Evolutionary conservation across 805 yeast species (phyloP), one percentile per base, ranked within the genome.

Genomic region (Lachancea quebecensis): DNA sequence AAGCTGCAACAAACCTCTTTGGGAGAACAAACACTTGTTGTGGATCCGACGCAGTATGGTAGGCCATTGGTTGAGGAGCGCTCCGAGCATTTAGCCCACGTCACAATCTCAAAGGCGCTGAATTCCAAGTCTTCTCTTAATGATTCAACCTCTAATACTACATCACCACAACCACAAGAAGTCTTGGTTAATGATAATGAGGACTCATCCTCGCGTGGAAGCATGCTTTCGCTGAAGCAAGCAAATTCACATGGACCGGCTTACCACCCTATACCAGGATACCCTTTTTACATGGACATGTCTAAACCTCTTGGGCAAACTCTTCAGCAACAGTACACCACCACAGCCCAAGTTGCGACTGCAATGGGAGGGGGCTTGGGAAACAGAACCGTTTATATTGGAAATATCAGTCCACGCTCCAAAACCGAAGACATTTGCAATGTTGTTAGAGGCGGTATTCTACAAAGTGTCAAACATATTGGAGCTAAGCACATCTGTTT

Each of bases 401-500:
- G 86, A 4, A 81, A 80, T 51, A 67, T 85, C 40, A 82, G 81
- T 49, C 76, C 81, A 8, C 71, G 74, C 41, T 78, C 88, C 1
- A 75, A 80, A 5, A 73, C 77, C 1, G 91, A 83, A 58, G 90
- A 85, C 54, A 74, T 85, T 38, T 85, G 90, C 54, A 85, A 85
- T 57, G 78, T 77, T 38, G 81, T 84, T 27, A 72, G 90, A 54
- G 91, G 91, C 35, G 95, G 95, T n/a, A 65, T 79, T 15, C 69
- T 85, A 35, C 89, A 85, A 57, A 62, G 67, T 9, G 71, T 85
- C 39, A 79, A 74, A 48, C 64, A 67, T 45, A 66, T 76, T 43
- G 73, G 74, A 3, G 75, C 73, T 4, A 78, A 74, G 55, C 74
- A 70, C 41, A 74, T 79, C 41, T 83, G 90, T 55, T 85, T 85